A percentile compares a stretch with the other conserved stretches of the same genome.
These are phyloP conservation scores for Aspergillus tanneri DNA, from an alignment of 2,329 filamentous ascomycete genomes.

Conservation along the genomic window DNA sequence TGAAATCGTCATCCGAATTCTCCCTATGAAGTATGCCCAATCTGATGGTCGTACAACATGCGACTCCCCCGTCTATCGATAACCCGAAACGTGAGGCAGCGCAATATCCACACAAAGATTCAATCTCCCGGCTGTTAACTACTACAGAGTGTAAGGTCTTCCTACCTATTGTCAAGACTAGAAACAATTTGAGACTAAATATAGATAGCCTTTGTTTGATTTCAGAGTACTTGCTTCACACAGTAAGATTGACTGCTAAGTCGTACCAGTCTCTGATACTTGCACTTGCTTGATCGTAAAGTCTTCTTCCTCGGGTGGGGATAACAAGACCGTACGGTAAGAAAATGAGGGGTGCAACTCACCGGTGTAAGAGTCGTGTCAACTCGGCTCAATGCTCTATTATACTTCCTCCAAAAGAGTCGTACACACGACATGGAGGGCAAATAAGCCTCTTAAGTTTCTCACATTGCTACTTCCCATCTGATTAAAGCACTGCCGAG, in stretches of 20 bases:
- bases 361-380: too few relatives aligned
- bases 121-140: too few relatives aligned
- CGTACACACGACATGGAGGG: neutral
- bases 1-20: neutral
- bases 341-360: constrained; percentile 8
- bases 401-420: too few relatives aligned
- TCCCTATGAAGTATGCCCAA: constrained; percentile 8
- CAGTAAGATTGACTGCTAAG: neutral
- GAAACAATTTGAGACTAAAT: neutral
- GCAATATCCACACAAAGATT: too few relatives aligned
- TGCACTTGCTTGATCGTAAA: too few relatives aligned
- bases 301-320: neutral
- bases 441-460: neutral
- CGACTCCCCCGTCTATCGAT: constrained; percentile 17
- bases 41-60: constrained; percentile 9
- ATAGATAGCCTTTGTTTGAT: too few relatives aligned
- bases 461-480: neutral
- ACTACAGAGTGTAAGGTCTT: too few relatives aligned
- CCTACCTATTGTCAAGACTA: too few relatives aligned
- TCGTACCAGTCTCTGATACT: neutral
- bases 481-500: neutral
- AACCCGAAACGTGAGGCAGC: constrained; percentile 20
- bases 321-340: constrained; percentile 9
- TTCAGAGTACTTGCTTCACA: neutral
- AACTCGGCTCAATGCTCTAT: too few relatives aligned